Evolutionary conservation across 2,329 filamentous ascomycete genomes (phyloP), one percentile per base, ranked within the genome.

Genomic region (Orbilia ellipsospora): DNA sequence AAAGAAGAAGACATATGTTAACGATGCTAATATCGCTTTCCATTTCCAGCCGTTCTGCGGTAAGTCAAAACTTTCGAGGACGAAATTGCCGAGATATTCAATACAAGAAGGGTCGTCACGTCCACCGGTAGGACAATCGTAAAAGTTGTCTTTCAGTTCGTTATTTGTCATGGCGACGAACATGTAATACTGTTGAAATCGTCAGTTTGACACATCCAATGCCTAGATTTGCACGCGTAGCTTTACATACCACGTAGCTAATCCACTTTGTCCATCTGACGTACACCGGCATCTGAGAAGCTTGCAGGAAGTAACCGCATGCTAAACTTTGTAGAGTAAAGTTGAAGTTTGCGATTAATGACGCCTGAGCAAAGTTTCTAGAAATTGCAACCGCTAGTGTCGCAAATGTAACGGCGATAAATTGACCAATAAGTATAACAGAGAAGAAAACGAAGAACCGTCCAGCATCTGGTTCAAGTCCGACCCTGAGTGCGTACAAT

Each of bases 241-340:
- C 1, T 12, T 28, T 2, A 80, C 84, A 80, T 81, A 86, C 86
- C 20, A 86, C 85, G 77, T 89, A 90, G 0, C 88, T 86, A 23
- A 86, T 85, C 84, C 88, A 90, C 80, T 92, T 93, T 1, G 91
- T 83, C 91, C 91, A 94, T 66, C 90, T 85, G n/a, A 92, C 88
- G 78, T 93, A 94, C 0, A 93, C 84, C 0, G 91, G 90, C 2
- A 94, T 91, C 4, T 89, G 88, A 63, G 91, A 88, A 10, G 86
- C 85, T 80, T 93, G 90, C 13, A 93, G 88, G 78, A 94, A 93
- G 81, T 90, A 93, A 0, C 91, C 91, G 77, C 90, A 92, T 0
- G 89, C 89, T 83, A 93, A 88, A 1, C 87, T 90, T 80, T 94
- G 91, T 18, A 93, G 78, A 0, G 91, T 94, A 78, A 89, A 93